These are phyloP conservation scores for Candida pseudoglaebosa DNA, from an alignment of 805 yeast species.

Conservation along the genomic window DNA sequence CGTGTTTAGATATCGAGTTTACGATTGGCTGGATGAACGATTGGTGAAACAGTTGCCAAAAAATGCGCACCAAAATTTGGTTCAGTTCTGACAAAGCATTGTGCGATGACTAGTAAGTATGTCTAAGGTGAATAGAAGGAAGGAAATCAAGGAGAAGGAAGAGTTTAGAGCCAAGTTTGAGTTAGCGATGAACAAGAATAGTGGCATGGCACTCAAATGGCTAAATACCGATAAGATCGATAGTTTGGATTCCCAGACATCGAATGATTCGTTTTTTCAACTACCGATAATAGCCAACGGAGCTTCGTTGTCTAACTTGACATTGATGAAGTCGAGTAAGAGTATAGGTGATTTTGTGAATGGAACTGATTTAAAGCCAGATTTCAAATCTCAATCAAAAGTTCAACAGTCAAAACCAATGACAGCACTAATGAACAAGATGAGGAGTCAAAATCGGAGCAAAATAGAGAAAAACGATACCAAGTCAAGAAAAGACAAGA, in stretches of 20 bases:
- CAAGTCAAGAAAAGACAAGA: not conserved
- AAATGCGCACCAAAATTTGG: too few relatives aligned
- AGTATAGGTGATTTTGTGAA: constrained; percentile 28
- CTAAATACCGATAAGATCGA: constrained; percentile 13
- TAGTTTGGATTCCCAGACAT: constrained; percentile 1
- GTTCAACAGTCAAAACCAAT: constrained; percentile 27
- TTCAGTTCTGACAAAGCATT: too few relatives aligned
- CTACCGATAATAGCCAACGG: constrained; percentile 35
- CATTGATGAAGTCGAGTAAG: constrained; percentile 3
- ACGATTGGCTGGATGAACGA: too few relatives aligned
- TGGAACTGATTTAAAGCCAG: constrained; percentile 7
- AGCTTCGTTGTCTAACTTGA: constrained; percentile 21
- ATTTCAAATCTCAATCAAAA: constrained; percentile 5
- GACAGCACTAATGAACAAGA: constrained; percentile 34
- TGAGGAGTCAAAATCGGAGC: constrained; percentile 24
- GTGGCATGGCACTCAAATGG: constrained; percentile 38
- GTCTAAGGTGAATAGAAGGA: constrained; percentile 23
- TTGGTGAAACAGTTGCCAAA: too few relatives aligned
- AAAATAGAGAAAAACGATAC: constrained; percentile 8
- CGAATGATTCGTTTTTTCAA: constrained; percentile 21
- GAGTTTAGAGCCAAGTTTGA: constrained; percentile 46
- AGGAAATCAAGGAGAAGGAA: constrained; percentile 45
- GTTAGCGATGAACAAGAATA: constrained; percentile 36
- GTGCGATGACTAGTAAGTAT: constrained; percentile 2
- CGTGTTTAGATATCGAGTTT: too few relatives aligned